Evolutionary conservation across 2,329 filamentous ascomycete genomes (phyloP), one percentile per base, ranked within the genome.

Genomic region (Fusarium sp.): DNA sequence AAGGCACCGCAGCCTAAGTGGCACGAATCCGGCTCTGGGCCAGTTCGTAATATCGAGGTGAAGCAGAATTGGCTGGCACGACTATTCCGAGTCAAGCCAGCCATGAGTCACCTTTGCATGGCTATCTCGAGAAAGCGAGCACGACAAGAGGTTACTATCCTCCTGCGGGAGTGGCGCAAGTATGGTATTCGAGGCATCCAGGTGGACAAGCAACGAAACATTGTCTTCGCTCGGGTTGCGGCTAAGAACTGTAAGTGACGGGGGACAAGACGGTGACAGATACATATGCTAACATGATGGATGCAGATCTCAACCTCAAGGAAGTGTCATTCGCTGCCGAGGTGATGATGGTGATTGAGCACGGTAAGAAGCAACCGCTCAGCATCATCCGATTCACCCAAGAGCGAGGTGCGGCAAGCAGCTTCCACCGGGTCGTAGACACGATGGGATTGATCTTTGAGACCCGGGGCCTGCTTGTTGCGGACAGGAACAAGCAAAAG

Each of bases 1-100:
- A 76, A 73, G 45, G 25, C 56, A 10, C 43, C 50, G 50, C 74
- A 77, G 32, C 70, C 76, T 59, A 79, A 74, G 45, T 80, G 83
- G 70, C 79, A 81, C 22, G 82, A 82, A 32, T 82, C 82, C 35
- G 81, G 82, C 33, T 81, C 81, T 68, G 81, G 82, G 20, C 76
- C 78, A 33, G 84, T 84, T 71, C 87, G 88, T 66, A 88, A 87
- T 82, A 93, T 89, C 78, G 91, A 91, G 71, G 88, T 90, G 33
- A 92, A 91, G 80, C 92, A 95, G 79, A 97, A 93, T 76, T 98
- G 96, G 95, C 89, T 98, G 63, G 93, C 94, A 33, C 93, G 94
- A 17, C 90, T 98, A 54, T 94, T 98, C 85, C 91, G 95, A 65
- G 92, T 98, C 80, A 98, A 97, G 81, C 96, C 96, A 2, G 94